Percentiles rank a stretch among this genome's conserved stretches.
Conservation (phyloP, 257 asterid species). For the Handroanthus guayacan region DNA sequence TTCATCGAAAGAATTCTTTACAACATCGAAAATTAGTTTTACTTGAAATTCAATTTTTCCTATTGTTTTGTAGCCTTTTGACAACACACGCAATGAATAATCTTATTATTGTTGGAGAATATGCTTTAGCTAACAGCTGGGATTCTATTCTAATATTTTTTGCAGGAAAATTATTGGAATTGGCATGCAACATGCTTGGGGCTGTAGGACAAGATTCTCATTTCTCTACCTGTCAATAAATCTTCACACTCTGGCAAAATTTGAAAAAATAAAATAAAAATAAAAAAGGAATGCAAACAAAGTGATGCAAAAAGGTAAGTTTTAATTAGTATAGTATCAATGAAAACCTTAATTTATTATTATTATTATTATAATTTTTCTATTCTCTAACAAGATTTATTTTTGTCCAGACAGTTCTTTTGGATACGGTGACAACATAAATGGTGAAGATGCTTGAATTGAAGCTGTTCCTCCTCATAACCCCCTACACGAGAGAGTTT, state of each 20-base stretch:
- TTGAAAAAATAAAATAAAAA: constrained; percentile 3
- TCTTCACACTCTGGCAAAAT: constrained; percentile 35
- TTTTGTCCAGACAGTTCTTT: constrained; percentile 43
- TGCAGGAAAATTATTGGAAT: constrained; percentile 90
- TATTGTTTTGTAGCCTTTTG: too few species aligned
- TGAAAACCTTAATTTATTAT: background rate
- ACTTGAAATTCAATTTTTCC: too few species aligned
- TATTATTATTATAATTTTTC: background rate
- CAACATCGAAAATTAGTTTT: background rate
- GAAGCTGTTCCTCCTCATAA: constrained; percentile 42
- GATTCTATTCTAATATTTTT: background rate
- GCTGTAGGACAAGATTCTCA: constrained; percentile 68
- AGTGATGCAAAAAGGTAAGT: constrained; percentile 48
- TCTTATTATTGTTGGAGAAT: background rate
- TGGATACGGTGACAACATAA: constrained; percentile 45
- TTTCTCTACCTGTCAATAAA: constrained; percentile 69
- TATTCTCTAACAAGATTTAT: constrained; percentile 23
- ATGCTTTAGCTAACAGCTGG: background rate
- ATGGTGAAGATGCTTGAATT: constrained; percentile 46
- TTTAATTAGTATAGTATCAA: background rate
- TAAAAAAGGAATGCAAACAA: constrained; percentile 21
- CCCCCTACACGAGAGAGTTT: constrained; percentile 40
- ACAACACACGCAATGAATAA: background rate
- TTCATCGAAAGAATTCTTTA: too few species aligned
- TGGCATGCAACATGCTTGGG: constrained; percentile 78